Evolutionary conservation across 148 eudicot species (phyloP).

Genomic region (Polygonum aviculare): DNA sequence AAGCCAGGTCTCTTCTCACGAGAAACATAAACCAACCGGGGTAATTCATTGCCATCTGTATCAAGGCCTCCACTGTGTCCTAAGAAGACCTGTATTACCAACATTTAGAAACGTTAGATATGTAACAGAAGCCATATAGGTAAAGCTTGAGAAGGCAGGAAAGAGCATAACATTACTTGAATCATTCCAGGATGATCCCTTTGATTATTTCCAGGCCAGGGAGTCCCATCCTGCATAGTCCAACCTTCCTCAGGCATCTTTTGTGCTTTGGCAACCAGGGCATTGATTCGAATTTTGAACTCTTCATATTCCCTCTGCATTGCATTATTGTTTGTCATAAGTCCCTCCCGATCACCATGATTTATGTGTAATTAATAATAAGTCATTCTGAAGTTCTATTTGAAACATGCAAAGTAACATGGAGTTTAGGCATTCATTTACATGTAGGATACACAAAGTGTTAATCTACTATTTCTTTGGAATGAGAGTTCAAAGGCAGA

Average conservation of each 20-base stretch:
- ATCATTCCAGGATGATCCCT: slow-evolving; percentile 98
- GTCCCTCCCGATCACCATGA: background rate
- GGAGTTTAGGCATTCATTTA: background rate
- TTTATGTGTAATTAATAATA: background rate
- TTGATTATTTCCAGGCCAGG: slow-evolving; percentile 91
- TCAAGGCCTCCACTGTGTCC: slow-evolving; percentile 92
- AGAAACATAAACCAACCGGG: slow-evolving; percentile 86
- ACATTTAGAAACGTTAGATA: background rate
- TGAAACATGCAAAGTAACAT: background rate
- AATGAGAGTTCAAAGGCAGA: background rate
- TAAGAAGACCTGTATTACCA: slow-evolving; percentile 45
- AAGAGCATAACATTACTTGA: slow-evolving; percentile 19
- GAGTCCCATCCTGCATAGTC: slow-evolving; percentile 93
- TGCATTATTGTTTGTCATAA: background rate
- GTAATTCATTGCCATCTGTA: slow-evolving; percentile 87
- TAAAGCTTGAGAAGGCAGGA: background rate
- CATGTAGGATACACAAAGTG: background rate
- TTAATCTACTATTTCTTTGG: background rate
- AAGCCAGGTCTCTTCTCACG: slow-evolving; percentile 99
- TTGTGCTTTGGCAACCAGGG: slow-evolving; percentile 67
- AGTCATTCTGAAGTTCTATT: background rate
- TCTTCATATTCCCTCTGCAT: slow-evolving; percentile 88
- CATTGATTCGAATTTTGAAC: slow-evolving; percentile 72
- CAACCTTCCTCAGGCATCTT: slow-evolving; percentile 98
- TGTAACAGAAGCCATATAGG: slow-evolving; percentile 4